Percentiles rank a stretch among this genome's conserved stretches.
Conservation (phyloP, 169 alveolate species). For the Babesia sp. region DNA sequence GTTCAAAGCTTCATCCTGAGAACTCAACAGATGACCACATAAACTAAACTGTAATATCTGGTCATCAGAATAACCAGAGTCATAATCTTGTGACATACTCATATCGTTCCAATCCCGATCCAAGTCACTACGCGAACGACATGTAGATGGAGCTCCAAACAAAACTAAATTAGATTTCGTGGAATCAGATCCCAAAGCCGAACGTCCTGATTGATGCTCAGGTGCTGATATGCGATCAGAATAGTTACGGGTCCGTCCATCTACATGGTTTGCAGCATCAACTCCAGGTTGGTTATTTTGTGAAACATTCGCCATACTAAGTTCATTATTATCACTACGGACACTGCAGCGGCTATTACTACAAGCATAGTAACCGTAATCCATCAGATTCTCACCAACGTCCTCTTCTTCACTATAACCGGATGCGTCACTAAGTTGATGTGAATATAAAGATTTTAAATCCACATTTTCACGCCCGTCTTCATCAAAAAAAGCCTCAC, state of each 20-base stretch:
- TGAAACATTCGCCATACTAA: background rate
- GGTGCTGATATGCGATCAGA: background rate
- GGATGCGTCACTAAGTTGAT: slow-evolving; percentile 6
- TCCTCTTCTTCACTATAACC: slow-evolving; percentile 6
- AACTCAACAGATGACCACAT: slow-evolving; percentile 81
- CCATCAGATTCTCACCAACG: slow-evolving; percentile 11
- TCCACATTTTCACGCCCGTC: slow-evolving; percentile 63
- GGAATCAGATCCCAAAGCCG: background rate
- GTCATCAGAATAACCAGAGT: slow-evolving; percentile 21
- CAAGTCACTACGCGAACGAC: background rate
- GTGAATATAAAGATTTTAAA: background rate
- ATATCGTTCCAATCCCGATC: slow-evolving; percentile 11
- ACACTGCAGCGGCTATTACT: slow-evolving; percentile 32
- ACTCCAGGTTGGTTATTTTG: background rate
- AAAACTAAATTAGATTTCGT: background rate
- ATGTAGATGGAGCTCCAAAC: background rate
- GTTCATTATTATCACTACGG: background rate
- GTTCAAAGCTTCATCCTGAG: slow-evolving; percentile 65
- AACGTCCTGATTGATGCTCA: background rate
- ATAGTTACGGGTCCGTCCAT: background rate
- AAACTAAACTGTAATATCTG: slow-evolving; percentile 58
- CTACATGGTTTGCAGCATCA: background rate
- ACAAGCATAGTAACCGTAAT: slow-evolving; percentile 63
- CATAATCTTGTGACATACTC: background rate
- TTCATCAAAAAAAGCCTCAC: slow-evolving; percentile 93